Conservation (phyloP, 2,329 filamentous ascomycete genomes). For the Colletotrichum phormii region DNA sequence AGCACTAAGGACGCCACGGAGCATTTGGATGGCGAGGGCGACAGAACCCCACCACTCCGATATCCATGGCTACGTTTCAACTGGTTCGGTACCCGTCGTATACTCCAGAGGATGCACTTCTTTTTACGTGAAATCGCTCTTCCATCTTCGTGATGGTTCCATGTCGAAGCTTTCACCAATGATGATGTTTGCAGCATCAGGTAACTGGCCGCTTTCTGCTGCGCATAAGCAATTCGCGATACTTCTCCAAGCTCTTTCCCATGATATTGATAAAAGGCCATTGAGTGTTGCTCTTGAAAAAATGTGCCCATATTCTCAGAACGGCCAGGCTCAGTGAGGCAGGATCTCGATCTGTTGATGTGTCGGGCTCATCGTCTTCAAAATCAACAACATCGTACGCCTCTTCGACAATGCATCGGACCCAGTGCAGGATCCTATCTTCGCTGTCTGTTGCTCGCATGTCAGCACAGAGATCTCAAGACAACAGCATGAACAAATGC, state of each 20-base stretch:
- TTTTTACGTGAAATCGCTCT: not conserved
- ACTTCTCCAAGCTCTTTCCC: slow-evolving; percentile 52
- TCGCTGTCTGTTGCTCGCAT: slow-evolving; percentile 48
- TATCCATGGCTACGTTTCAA: not conserved
- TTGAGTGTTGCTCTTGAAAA: slow-evolving; percentile 60
- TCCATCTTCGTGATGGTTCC: not conserved
- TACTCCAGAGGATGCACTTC: not conserved
- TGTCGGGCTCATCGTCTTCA: slow-evolving; percentile 47
- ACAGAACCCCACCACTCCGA: not conserved
- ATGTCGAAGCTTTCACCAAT: not conserved
- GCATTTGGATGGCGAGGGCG: not conserved
- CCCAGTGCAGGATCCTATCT: slow-evolving; percentile 58
- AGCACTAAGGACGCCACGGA: not conserved
- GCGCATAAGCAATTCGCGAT: slow-evolving; percentile 43
- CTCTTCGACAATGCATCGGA: slow-evolving; percentile 58
- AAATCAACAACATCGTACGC: slow-evolving; percentile 53
- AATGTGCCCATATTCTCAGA: slow-evolving; percentile 57
- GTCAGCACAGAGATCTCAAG: not conserved
- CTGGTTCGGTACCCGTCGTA: not conserved
- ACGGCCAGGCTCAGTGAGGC: slow-evolving; percentile 51
- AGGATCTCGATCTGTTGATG: slow-evolving; percentile 40
- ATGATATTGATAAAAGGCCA: slow-evolving; percentile 61
- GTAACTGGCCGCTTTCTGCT: not conserved
- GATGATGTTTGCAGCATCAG: not conserved
- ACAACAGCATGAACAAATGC: too few relatives aligned